Base-by-base conservation (phyloP, 495 filamentous ascomycete genomes). In the Penicillium cosmopolitanum region DNA sequence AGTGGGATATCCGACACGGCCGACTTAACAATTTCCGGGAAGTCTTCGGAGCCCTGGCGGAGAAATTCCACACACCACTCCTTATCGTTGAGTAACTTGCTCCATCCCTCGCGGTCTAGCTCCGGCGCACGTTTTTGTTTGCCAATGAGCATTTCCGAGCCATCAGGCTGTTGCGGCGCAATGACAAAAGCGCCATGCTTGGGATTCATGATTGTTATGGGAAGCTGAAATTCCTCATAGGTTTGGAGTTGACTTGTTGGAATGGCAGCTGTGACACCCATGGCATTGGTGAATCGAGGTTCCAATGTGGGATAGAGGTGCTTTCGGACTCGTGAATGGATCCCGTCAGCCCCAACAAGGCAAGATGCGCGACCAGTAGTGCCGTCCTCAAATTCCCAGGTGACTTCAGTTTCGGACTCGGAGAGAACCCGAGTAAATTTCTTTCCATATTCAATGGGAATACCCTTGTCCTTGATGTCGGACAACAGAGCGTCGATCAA, bases 271-370 rank as follows among this genome's bases (percentile, higher is more conserved):
- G 67, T 69, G 0, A 77, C 65, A 8, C 61, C 75, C 8, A 75
- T 48, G 1, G 56, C 47, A 50, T 70, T 68, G 9, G 63, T 69
- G 56, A 73, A 77, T 1, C 9, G 48, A 10, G 75, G 67, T 36
- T 67, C 57, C 12, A 73, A 47, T 1, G 68, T 61, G 0, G 73
- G 73, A 43, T 72, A 74, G 3, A 76, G 62, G 31, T 72, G 71
- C 28, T 64, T 62, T 16, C 77, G 77, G 11, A 84, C 77, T 13
- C 63, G 65, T 0, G 78, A 80, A 58, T 84, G 78, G 53, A 82
- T 81, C 19, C 82, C 80, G 38, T 84, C 80, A 0, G 79, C 77
- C 2, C 79, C 81, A 21, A 84, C 69, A 9, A 84, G 63, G 33
- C 75, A 70, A 1, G 53, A 46, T 4, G 77, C 75, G 0, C 51